phyloP scores from a whole-genome alignment of 148 eudicot genomes.

The Chenopodium album region DNA sequence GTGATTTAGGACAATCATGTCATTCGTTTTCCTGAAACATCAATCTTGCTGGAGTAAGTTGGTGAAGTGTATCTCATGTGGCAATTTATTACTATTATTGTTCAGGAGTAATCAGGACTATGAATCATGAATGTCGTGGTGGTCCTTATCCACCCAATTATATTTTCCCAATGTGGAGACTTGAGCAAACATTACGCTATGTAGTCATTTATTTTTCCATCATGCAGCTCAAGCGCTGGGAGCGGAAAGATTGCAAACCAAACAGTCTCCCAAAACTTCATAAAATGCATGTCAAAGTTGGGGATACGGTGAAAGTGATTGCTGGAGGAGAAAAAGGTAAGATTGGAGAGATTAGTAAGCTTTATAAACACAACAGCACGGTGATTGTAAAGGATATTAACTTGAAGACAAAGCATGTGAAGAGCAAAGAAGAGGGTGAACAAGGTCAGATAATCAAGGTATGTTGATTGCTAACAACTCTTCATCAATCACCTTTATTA shows the following conservation, averaged over 20 bases:
- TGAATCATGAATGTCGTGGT: background rate
- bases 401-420: constrained; percentile 90
- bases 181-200: background rate
- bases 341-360: constrained; percentile 67
- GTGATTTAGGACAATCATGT: background rate
- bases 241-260: constrained; percentile 89
- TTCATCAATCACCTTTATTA: background rate
- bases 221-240: constrained; percentile 87
- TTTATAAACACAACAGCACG: constrained; percentile 78
- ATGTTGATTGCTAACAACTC: background rate
- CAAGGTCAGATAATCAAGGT: constrained; percentile 89
- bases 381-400: constrained; percentile 75
- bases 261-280: constrained; percentile 86
- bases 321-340: constrained; percentile 88
- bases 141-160: background rate
- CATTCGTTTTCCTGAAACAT: too few species aligned
- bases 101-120: too few species aligned
- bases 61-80: background rate
- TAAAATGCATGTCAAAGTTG: constrained; percentile 91
- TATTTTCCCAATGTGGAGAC: background rate
- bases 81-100: background rate
- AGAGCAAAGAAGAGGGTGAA: constrained; percentile 75
- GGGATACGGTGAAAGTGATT: constrained; percentile 92
- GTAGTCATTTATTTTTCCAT: background rate
- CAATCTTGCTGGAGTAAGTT: too few species aligned